phyloP scores from a whole-genome alignment of 2,329 filamentous ascomycete genomes.

The Sporothrix variecibatus region DNA sequence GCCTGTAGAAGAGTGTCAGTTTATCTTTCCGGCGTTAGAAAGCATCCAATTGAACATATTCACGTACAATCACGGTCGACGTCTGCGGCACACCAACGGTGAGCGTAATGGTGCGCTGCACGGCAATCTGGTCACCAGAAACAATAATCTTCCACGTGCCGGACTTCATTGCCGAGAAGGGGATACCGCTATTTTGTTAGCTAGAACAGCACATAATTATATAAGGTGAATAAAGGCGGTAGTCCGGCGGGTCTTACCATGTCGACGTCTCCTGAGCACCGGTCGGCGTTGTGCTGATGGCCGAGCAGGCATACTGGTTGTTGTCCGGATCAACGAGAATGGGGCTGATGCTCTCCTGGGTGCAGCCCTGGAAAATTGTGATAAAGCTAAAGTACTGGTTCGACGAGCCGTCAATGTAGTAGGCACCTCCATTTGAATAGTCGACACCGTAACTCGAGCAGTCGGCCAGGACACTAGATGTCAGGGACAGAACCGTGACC shows the following conservation, averaged over 20 bases:
- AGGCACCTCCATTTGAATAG: constrained; percentile 43
- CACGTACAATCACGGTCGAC: constrained; percentile 39
- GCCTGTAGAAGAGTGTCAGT: constrained; percentile 34
- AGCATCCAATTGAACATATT: background rate
- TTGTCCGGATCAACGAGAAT: constrained; percentile 39
- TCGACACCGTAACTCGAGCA: constrained; percentile 44
- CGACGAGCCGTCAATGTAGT: constrained; percentile 43
- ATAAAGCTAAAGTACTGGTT: constrained; percentile 44
- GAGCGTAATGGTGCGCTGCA: constrained; percentile 42
- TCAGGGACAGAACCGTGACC: constrained; percentile 31
- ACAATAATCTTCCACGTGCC: constrained; percentile 44
- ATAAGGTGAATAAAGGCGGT: background rate
- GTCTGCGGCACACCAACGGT: constrained; percentile 40
- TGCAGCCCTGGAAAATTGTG: constrained; percentile 44
- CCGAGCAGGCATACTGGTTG: constrained; percentile 41
- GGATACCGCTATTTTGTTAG: constrained; percentile 37
- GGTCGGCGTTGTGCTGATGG: constrained; percentile 40
- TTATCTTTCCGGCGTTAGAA: background rate
- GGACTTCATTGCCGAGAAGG: constrained; percentile 42
- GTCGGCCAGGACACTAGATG: constrained; percentile 32
- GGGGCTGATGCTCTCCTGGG: constrained; percentile 40
- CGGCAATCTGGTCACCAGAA: constrained; percentile 40
- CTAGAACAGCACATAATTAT: background rate
- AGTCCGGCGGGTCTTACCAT: constrained; percentile 37
- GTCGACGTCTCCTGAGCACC: constrained; percentile 42